Base-by-base conservation (phyloP, 2,329 filamentous ascomycete species). In the Falciphora oryzae region DNA sequence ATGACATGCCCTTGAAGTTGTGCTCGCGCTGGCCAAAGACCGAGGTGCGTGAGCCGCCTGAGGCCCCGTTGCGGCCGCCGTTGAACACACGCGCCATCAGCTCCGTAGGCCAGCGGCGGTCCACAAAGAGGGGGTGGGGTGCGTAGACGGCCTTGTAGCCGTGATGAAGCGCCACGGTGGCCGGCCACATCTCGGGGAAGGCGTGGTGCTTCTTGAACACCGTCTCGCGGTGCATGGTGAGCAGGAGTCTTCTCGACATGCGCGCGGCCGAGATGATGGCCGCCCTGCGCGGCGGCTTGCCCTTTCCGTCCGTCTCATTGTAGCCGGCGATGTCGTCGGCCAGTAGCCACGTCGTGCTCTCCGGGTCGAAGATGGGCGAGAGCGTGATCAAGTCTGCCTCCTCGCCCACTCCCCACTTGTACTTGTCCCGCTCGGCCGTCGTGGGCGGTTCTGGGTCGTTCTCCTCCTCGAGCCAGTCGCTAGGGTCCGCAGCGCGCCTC, bases 141-240 rank as follows among this genome's bases (percentile, higher is more conserved):
- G 89, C 92, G 69, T 90, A 96, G 18, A 97, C 93, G 53, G 92
- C 93, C 79, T 97, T 98, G 78, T 91, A 88, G 14, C 94, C 94
- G 74, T 97, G 93, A 66, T 97, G 93, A 13, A 98, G 83, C 1
- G 93, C 91, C 1, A 91, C 88, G 0, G 91, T 95, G 1, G 89
- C 89, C 0, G 93, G 92, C 92, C 92, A 97, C 93, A 97, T 97
- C 76, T 98, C 94, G 0, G 93, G 91, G 74, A 96, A 96, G 80
- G 95, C 96, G 68, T 91, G 91, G 76, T 96, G 91, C 70, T 93
- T 93, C 73, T 89, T 89, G 71, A 91, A 85, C 35, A 88, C 87
- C 4, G 93, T 97, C 79, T 97, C 93, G 64, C 87, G 85, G 79
- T 98, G 94, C 94, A 98, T 98, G 25, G 89, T 89, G 67, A 88